Evolutionary conservation across 495 filamentous ascomycete genomes (phyloP).

Genomic region (Penicillium pancosmium): DNA sequence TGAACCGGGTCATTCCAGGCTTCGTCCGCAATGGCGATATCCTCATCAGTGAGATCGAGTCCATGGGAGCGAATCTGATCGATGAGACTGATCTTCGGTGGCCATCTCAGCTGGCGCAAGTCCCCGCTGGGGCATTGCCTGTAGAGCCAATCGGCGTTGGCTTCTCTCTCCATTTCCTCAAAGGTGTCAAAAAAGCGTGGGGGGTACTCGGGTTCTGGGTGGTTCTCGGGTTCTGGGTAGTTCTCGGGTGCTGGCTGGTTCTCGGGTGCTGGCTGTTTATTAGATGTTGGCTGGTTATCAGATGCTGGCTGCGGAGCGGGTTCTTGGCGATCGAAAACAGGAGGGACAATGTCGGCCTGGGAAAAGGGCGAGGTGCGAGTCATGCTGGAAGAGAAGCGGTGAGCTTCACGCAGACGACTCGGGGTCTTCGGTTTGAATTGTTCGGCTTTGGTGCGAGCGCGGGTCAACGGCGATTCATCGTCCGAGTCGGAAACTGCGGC

Average conservation of each 20-base stretch:
- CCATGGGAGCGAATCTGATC: not conserved
- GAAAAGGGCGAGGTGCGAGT: not conserved
- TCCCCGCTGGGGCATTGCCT: not conserved
- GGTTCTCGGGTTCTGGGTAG: too few species aligned
- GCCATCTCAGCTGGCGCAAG: not conserved
- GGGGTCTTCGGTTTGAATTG: constrained; percentile 52
- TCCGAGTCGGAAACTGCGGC: not conserved
- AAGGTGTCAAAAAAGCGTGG: not conserved
- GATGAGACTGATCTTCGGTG: not conserved
- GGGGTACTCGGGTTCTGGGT: too few species aligned
- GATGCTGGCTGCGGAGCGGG: not conserved
- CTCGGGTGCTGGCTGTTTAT: too few species aligned
- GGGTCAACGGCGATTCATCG: constrained; percentile 24
- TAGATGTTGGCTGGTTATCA: too few species aligned
- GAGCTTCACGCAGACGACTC: constrained; percentile 47
- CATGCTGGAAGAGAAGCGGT: constrained; percentile 31
- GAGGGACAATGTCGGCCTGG: not conserved
- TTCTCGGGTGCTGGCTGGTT: too few species aligned
- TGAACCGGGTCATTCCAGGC: not conserved
- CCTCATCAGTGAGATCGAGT: not conserved
- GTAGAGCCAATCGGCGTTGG: constrained; percentile 11
- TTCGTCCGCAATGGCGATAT: not conserved
- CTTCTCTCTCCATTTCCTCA: not conserved
- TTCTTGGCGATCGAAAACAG: not conserved
- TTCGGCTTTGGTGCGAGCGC: constrained; percentile 41